Base-by-base conservation (phyloP, 805 yeast genomes). In the Wickerhamiella allomyrinae region DNA sequence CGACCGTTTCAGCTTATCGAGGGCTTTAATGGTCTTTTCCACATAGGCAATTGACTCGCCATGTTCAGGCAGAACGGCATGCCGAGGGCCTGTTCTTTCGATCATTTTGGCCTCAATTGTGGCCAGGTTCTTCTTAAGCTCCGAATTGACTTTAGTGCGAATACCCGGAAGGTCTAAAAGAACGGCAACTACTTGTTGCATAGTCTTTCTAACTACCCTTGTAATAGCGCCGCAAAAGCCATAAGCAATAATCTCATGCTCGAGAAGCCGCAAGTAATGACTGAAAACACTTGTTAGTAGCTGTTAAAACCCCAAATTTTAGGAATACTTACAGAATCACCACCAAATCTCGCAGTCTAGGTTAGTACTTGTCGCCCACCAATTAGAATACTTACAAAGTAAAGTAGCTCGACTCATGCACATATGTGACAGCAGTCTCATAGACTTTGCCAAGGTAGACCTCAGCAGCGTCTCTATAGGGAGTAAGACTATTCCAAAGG, bases 1-100 rank as follows among this genome's bases (percentile, higher is more conserved):
- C 1, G 84, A 67, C 49, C 81, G 84, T 43, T 76, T 70, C 49
- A 86, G 50, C 0, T 54, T 63, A 41, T 76, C 73, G 45, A 74
- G 73, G 43, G 68, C 67, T 40, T 87, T 71, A 43, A 89, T 52
- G 17, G 69, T 68, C 0, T 60, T 49, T 47, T 86, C 85, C 25
- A 89, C 60, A 19, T 65, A 63, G 0, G 37, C 56, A 2, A 71
- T 57, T 0, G 73, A 13, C 31, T 27, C 31, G 17, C 31, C 31
- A 5, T n/a, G 15, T 11, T 27, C 31, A 9, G 31, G 31, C 15
- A 27, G 15, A 4, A 27, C 31, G 4, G 31, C 31, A n/a, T 27
- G 31, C 17, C 31, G 31, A 3, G 31, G 31, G 3, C 17, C 31
- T 9, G 31, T 7, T 5, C 31, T 14, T 17, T 27, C 31, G 15